Conservation (phyloP, 495 filamentous ascomycete genomes). For the Sphaerosporella brunnea region DNA sequence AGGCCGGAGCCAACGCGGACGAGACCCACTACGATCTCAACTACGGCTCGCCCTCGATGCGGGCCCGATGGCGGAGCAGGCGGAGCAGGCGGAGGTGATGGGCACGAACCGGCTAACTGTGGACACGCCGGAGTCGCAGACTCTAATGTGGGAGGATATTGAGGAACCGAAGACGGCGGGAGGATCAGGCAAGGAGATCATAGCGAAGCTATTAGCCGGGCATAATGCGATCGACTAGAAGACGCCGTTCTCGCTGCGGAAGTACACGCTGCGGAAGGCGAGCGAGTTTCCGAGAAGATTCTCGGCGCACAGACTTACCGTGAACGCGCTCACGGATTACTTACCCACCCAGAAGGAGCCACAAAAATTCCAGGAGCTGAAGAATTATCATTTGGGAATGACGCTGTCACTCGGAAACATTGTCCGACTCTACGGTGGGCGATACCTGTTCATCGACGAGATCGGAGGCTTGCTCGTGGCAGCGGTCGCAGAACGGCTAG, state of each 20-base stretch:
- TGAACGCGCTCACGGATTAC: conserved; percentile 52
- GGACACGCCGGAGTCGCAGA: conserved; percentile 67
- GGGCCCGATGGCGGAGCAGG: too few relatives aligned
- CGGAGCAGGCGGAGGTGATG: too few relatives aligned
- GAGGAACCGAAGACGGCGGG: conserved; percentile 72
- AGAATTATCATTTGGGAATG: conserved; percentile 68
- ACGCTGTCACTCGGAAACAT: conserved; percentile 48
- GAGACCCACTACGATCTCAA: conserved; percentile 27
- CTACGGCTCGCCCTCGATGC: conserved; percentile 23
- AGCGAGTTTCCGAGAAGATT: conserved; percentile 85
- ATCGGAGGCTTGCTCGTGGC: conserved; percentile 72
- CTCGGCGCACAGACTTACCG: conserved; percentile 64
- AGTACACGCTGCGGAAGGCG: conserved; percentile 88
- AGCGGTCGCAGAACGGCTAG: conserved; percentile 81
- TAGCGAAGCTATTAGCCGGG: conserved; percentile 66
- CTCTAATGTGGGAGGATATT: conserved; percentile 68
- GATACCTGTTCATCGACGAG: conserved; percentile 83
- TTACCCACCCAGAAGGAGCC: conserved; percentile 61
- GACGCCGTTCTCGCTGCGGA: conserved; percentile 78
- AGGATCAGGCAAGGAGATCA: conserved; percentile 68
- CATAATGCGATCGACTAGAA: conserved; percentile 83
- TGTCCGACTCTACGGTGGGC: conserved; percentile 47
- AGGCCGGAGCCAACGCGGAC: conserved; percentile 51
- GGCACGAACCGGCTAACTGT: conserved; percentile 62
- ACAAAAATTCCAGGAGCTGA: conserved; percentile 64